Base-by-base conservation (phyloP, 495 filamentous ascomycete species). In the Jackrogersella multiformis region DNA sequence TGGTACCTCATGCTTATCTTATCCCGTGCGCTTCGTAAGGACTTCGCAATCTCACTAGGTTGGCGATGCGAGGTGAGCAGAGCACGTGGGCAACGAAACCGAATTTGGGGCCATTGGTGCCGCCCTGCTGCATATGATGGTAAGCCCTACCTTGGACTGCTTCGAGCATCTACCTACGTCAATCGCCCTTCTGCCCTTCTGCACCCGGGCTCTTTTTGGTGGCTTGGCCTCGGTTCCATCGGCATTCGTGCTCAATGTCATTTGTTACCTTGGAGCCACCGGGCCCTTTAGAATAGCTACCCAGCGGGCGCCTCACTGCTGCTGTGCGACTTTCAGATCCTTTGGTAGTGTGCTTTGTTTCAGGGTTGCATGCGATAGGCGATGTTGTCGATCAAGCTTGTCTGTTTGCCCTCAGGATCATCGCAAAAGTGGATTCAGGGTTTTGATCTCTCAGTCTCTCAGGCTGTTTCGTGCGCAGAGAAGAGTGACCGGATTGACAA, bases 41-140 rank as follows among this genome's bases (percentile, higher is more conserved):
- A 65, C 66, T 58, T 66, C 92, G 85, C 26, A 94, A 85, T 61
- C 86, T 89, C 21, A 89, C 81, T 5, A 96, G 78, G 61, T 90
- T 88, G 24, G 81, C 70, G n/a, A 92, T 86, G 15, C 93, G 90
- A 65, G 85, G 81, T 48, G 82, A 82, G n/a, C 90, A 88, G 16
- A 93, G 74, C 57, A 78, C 73, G 68, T 83, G 79, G 62, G 61
- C 58, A 34, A 28, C 45, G 57, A 64, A 70, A 66, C 67, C 67
- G 67, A 70, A 28, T 58, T 70, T 70, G 67, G 61, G 66, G 57
- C 55, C 52, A 61, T 62, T 66, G 61, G 61, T 52, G 57, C 56
- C 45, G 53, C 53, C 58, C 32, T 57, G 23, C 20, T 66, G 61
- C 61, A 70, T 56, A 55, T 48, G 56, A 57, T 69, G 61, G 67